Evolutionary conservation across 257 asterid species (phyloP), one percentile per base, ranked within the genome.

Genomic region (Lycium barbarum): DNA sequence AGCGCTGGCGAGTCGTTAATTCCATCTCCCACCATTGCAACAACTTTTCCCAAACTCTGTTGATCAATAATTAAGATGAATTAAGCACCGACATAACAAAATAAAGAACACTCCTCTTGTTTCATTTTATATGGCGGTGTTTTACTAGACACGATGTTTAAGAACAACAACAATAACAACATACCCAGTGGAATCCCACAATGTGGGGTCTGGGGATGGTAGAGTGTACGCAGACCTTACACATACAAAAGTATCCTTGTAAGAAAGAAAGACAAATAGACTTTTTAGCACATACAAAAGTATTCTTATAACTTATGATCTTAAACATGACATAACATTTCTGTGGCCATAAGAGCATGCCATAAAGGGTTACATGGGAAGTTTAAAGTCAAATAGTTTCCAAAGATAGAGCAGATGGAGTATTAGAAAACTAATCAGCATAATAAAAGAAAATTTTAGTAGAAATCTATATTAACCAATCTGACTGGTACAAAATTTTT

Each of bases 1-100:
- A 88, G 88, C 2, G 91, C 89, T 18, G 89, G 91, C 0, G 91
- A 83, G 67, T 88, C 91, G 33, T 88, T 88, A 81, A 88, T 86
- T 58, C 91, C 89, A 15, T 88, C 91, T 40, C 91, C 89, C 35
- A 88, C 89, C 89, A 86, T 88, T 14, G 91, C 91, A 47, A 88
- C 88, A 9, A 68, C 78, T 18, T 79, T 82, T 14, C 91, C 88
- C 14, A 40, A 82, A 6, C 15, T 51, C 82, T 76, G 82, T 51
- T 22, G 26, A 76, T 26, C 63, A 26, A 49, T 26, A 26, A 26
- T 49, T 49, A 49, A 74, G 20, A 74, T 71, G 36, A 43, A 6
- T 45, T 74, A 49, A 20, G 40, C 81, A 45, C 61, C 81, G 6
- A 40, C 59, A 11, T n/a, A 35, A 20, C 10, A 73, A 45, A 43